Evolutionary conservation across 225 moss, liverwort and hornwort species (phyloP).

Genomic region (Pseudisothecium myosuroides): DNA sequence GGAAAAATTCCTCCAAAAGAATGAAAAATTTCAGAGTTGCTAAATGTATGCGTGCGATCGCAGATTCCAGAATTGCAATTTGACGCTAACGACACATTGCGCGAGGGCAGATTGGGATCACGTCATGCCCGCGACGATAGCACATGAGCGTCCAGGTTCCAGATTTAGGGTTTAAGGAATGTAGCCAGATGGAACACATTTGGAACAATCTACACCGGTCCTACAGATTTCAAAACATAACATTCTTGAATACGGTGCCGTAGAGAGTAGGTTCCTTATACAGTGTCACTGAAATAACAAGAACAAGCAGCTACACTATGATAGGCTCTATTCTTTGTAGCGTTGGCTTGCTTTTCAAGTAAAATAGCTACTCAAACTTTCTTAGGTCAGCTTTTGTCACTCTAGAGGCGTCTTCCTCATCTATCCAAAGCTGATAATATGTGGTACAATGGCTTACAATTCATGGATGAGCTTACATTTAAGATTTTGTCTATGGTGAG

Average conservation of each 20-base stretch:
- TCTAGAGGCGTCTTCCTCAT: background rate
- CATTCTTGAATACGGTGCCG: background rate
- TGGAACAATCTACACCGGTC: rapidly evolving
- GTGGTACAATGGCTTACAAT: background rate
- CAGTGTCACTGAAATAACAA: background rate
- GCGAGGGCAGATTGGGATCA: background rate
- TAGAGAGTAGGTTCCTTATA: background rate
- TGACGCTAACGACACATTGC: background rate
- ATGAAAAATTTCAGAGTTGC: background rate
- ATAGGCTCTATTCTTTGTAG: background rate
- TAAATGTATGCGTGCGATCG: background rate
- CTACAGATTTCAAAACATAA: background rate
- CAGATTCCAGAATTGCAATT: background rate
- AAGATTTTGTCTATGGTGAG: background rate
- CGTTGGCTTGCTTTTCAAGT: background rate
- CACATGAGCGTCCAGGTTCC: background rate
- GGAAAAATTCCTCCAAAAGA: background rate
- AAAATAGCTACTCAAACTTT: background rate
- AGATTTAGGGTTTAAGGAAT: background rate
- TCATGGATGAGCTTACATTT: background rate
- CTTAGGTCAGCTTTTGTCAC: rapidly evolving
- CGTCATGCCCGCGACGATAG: background rate
- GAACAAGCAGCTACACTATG: background rate
- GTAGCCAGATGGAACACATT: background rate
- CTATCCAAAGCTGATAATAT: background rate